These are phyloP conservation scores for Triticum aestivum DNA, from an alignment of 176 grass and related monocot species.

Conservation along the genomic window IWGSC_CS_RefSeq_v2.1 NC_057797.1:733163442-733163941, in stretches of 20 bases:
- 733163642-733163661: background rate
- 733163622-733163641: background rate
- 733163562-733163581: background rate
- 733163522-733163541: background rate
- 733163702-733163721: background rate
- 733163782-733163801: conserved; percentile 86
- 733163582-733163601: background rate
- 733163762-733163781: background rate
- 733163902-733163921: background rate
- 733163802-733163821: conserved; percentile 86
- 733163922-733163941: background rate
- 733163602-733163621: background rate
- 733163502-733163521: background rate
- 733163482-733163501: background rate
- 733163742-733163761: background rate
- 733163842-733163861: conserved; percentile 81
- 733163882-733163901: conserved; percentile 33
- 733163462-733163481: conserved; percentile 19
- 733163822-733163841: conserved; percentile 67
- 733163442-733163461: conserved; percentile 46
- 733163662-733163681: background rate
- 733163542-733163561: background rate
- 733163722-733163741: background rate
- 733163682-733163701: background rate
- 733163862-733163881: conserved; percentile 95